Base-by-base conservation (phyloP, 1,139 yeast species). In the Yamadazyma pseudoaaseri region DNA sequence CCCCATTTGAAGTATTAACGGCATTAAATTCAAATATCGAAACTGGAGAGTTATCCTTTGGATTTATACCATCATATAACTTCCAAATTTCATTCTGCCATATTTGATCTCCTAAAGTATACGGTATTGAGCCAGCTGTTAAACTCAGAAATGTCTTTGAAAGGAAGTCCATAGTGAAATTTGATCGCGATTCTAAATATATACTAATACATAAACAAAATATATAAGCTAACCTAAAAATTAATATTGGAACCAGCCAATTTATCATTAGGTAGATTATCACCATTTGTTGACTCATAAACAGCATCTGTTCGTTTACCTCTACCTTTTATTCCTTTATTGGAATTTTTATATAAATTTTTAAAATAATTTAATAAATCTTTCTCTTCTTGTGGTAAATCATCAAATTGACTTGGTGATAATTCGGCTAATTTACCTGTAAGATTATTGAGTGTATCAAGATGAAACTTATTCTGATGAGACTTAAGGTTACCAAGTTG, bases 401-500 rank as follows among this genome's bases (percentile, higher is more conserved):
- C 55, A 20, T 68, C 69, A 40, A 85, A 66, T 13, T 66, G 69
- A 21, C 57, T 59, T 1, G 71, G 68, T 35, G 60, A 56, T 26
- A 79, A 56, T 44, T 78, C 81, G 0, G 89, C 89, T 42, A 83
- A 60, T 44, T 72, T 76, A 33, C 65, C 70, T 5, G 94, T 85
- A 47, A 87, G 62, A 30, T 66, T 66, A 45, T 76, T 77, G 45
- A 90, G 70, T 0, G 94, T 80, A 12, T 76, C 77, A 42, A 79
- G 62, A 59, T 90, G 97, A 54, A 89, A 87, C 49, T 90, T 71
- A 60, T 89, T 90, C 54, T 90, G 97, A 58, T 90, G 97, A 0
- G 95, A 85, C 59, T 90, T 90, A 64, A 90, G 72, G 55, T 90
- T 90, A 3, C 97, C 97, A 47, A 89, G 68, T 61, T 90, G 97